Base-by-base conservation (phyloP, 371 early-diverging fungal genomes). In the Syncephalis plumigaleata region DNA sequence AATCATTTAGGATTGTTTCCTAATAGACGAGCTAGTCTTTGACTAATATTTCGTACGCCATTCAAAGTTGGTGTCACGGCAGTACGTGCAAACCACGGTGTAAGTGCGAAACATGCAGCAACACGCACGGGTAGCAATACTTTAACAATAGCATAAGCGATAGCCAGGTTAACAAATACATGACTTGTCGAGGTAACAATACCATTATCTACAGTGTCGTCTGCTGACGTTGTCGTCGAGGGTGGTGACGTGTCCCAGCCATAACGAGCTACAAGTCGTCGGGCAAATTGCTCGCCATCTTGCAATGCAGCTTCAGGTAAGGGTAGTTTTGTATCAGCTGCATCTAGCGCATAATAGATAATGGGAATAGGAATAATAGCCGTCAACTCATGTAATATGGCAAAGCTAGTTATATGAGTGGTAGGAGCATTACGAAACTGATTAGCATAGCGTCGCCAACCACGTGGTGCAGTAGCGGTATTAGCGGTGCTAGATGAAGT, bases 361-460 rank as follows among this genome's bases (percentile, higher is more conserved):
- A 80, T 48, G 0, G 80, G 79, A 24, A 90, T 61, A 4, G 91
- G 93, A 0, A 80, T 64, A 42, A 92, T 61, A 9, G 91, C 93
- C 0, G 93, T 92, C 3, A 87, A 45, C 62, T 92, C 91, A 60
- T 92, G 93, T 18, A 92, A 69, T 9, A 89, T 52, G 2, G 77
- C 74, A 62, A 92, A 92, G 1, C 87, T 66, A 11, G 78, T 70
- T 39, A 88, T 56, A 60, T 88, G 81, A 39, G 82, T 77, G 24
- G 74, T 84, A 0, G 91, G 90, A 31, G 77, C 75, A 49, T 67
- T 60, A 24, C 72, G 68, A 60, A 90, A 81, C 48, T 70, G 73
- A 15, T 69, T 57, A 18, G 70, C 68, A 56, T 80, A 77, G 26
- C 60, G 59, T 5, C 67, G 59, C 68, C 68, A 73, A 0, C 68